Base-by-base conservation (phyloP, 768 basidiomycete species). In the Clitopilus passeckerianus region DNA sequence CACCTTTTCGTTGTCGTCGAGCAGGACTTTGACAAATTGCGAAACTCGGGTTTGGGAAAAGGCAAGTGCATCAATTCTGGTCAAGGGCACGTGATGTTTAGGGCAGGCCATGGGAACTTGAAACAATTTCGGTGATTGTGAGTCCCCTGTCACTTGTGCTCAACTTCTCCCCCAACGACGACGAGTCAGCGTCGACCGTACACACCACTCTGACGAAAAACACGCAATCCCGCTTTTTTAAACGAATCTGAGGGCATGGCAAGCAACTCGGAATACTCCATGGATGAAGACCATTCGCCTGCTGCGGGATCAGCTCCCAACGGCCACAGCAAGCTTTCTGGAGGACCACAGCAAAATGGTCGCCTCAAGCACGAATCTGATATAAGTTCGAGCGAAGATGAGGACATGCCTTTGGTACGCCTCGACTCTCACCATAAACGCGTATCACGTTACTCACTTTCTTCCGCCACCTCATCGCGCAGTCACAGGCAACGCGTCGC, bases 351-450 rank as follows among this genome's bases (percentile, higher is more conserved):
- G 60, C 83, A 84, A 63, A 75, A 77, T 53, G 77, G 77, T 66
- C 73, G 73, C 61, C 70, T 72, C 66, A 60, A 59, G 59, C 75
- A 75, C 23, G 71, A 71, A 22, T 72, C 75, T 59, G 72, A 76
- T 58, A 74, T 67, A 55, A 75, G 79, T 23, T 81, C 86, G 81
- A 89, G 86, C 62, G 88, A 89, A 60, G 87, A 85, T 56, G 86
- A 87, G 52, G 87, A 90, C 65, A 71, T 85, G 71, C 89, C 89
- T 50, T 76, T 90, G 70, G 91, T 92, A 71, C 64, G 83, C 77
- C 50, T 62, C 59, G 27, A 12, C 52, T 27, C 30, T 53, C 66
- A 59, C 50, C 37, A 46, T 62, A 60, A 37, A 34, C 54, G 56
- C 27, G 52, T 27, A 33, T 57, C 50, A 59, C 59, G 61, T 60